These are phyloP conservation scores for Diaporthe sp. DNA, from an alignment of 2,329 filamentous ascomycete genomes.

Conservation along the genomic window DNA sequence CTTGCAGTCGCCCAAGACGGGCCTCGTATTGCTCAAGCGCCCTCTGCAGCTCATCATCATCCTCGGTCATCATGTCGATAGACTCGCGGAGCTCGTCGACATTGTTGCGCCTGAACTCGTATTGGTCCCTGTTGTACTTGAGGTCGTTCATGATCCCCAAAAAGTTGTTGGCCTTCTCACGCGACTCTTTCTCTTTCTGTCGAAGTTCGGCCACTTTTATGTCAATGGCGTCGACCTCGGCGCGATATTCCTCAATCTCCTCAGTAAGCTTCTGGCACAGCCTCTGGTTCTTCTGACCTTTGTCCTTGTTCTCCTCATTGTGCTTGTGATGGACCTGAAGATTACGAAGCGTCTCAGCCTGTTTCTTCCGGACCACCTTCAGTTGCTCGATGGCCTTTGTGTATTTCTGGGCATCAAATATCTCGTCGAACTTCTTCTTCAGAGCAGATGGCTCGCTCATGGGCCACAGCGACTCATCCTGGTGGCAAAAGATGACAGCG, in stretches of 20 bases:
- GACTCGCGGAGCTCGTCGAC: constrained; percentile 78
- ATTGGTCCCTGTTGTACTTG: constrained; percentile 81
- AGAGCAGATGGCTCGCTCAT: constrained; percentile 87
- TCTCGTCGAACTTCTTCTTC: constrained; percentile 97
- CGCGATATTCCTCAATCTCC: constrained; percentile 73
- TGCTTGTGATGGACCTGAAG: constrained; percentile 82
- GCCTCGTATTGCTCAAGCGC: constrained; percentile 84
- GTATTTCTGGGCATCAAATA: constrained; percentile 97
- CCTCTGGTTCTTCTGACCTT: constrained; percentile 79
- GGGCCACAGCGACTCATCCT: constrained; percentile 97
- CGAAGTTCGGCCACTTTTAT: constrained; percentile 71
- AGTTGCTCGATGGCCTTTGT: constrained; percentile 98
- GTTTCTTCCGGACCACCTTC: constrained; percentile 85
- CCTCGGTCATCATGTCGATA: constrained; percentile 82
- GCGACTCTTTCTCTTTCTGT: constrained; percentile 72
- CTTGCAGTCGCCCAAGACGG: constrained; percentile 74
- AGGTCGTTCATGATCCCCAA: constrained; percentile 81
- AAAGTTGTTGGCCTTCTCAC: constrained; percentile 79
- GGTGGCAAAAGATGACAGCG: constrained; percentile 97
- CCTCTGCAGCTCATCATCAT: constrained; percentile 80
- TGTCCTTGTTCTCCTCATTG: constrained; percentile 87
- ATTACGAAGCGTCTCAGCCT: constrained; percentile 79
- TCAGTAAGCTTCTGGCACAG: constrained; percentile 72
- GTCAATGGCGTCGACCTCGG: constrained; percentile 61
- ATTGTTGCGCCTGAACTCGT: constrained; percentile 76